These are phyloP conservation scores for Macrophomina phaseolina DNA, from an alignment of 2,329 filamentous ascomycete genomes.

Conservation along the genomic window DNA sequence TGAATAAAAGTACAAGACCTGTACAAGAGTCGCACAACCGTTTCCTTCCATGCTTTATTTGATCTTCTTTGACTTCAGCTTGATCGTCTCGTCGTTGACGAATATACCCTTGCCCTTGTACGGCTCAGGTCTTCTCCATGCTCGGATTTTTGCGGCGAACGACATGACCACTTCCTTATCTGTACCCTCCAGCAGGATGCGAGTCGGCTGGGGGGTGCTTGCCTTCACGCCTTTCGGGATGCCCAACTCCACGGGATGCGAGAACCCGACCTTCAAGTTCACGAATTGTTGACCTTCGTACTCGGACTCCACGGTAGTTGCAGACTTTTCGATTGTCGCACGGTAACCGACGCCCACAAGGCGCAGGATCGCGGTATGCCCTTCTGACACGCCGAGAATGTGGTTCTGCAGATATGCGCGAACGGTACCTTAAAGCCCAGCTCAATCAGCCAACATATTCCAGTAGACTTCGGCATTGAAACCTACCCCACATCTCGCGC, in stretches of 20 bases:
- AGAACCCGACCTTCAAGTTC: constrained; percentile 93
- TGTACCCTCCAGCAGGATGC: constrained; percentile 85
- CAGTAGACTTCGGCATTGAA: neutral
- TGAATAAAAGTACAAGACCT: constrained; percentile 26
- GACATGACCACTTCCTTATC: constrained; percentile 87
- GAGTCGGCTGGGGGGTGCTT: constrained; percentile 86
- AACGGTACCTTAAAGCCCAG: constrained; percentile 69
- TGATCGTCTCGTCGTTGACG: constrained; percentile 96
- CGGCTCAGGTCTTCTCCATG: constrained; percentile 90
- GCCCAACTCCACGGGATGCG: constrained; percentile 89
- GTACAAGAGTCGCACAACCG: constrained; percentile 3
- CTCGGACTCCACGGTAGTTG: constrained; percentile 67
- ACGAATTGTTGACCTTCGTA: constrained; percentile 88
- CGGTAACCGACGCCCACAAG: constrained; percentile 96
- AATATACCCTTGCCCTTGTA: constrained; percentile 99
- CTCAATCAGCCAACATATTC: neutral
- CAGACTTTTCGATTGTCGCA: constrained; percentile 80
- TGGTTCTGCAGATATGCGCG: constrained; percentile 90
- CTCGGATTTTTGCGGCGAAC: constrained; percentile 86
- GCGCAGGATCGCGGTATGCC: constrained; percentile 89
- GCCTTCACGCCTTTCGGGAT: constrained; percentile 84
- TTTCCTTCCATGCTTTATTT: constrained; percentile 43
- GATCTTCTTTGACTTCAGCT: constrained; percentile 87
- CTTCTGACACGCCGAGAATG: constrained; percentile 93
- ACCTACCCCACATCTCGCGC: constrained; percentile 93